phyloP scores from a whole-genome alignment of 345 rosid species.

The Bruguiera sexangula region DNA sequence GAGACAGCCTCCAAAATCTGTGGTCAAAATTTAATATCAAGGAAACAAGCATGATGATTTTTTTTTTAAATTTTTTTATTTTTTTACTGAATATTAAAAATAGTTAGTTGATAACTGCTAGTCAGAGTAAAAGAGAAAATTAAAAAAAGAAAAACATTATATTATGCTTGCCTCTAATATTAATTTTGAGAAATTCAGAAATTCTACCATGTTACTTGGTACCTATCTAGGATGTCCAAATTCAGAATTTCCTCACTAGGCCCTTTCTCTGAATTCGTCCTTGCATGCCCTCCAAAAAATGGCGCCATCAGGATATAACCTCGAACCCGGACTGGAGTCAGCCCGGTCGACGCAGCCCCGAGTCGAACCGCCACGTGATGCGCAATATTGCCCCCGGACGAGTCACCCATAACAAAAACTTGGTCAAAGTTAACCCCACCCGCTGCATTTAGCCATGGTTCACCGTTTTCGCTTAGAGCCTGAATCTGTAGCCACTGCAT shows the following conservation, averaged over 20 bases:
- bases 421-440: constrained; percentile 45
- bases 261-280: constrained; percentile 75
- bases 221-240: constrained; percentile 80
- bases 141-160: too few species aligned
- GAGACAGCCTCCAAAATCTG: constrained; percentile 87
- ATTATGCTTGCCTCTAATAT: too few species aligned
- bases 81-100: too few species aligned
- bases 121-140: too few species aligned
- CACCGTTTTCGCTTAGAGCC: constrained; percentile 27
- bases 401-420: constrained; percentile 72
- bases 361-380: constrained; percentile 67
- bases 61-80: rapidly evolving
- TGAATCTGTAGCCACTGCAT: constrained; percentile 51
- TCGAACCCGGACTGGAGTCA: constrained; percentile 59
- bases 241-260: constrained; percentile 55
- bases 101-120: too few species aligned
- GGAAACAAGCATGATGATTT: background rate
- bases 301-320: constrained; percentile 82
- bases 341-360: constrained; percentile 31
- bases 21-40: background rate
- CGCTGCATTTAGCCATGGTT: constrained; percentile 38
- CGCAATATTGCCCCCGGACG: constrained; percentile 86
- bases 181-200: background rate
- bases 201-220: background rate
- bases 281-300: constrained; percentile 72